Conservation (phyloP, 2,329 filamentous ascomycete genomes). For the Trichoderma harzianum region DNA sequence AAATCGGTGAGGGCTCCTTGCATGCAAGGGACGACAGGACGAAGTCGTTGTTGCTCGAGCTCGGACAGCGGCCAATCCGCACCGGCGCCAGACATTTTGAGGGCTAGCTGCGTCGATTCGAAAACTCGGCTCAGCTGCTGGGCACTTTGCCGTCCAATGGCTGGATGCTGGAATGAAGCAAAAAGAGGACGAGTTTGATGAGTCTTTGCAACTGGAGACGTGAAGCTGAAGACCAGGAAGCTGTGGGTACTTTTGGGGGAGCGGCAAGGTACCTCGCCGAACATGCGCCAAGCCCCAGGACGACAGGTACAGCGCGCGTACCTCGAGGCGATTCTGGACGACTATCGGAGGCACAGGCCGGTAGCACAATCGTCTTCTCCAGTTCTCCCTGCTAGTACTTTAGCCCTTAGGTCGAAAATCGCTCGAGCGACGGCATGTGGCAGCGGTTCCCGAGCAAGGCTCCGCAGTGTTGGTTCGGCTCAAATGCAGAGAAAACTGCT, state of each 20-base stretch:
- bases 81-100: slow-evolving; percentile 1
- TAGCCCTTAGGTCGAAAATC: neutral
- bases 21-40: neutral
- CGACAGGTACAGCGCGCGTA: neutral
- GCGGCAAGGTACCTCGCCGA: neutral
- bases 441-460: neutral
- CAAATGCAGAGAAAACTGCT: neutral
- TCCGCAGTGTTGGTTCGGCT: neutral
- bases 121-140: neutral
- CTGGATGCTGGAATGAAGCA: neutral
- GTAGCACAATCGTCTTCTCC: neutral
- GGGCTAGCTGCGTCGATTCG: neutral
- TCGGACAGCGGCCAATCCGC: neutral
- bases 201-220: neutral
- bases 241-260: neutral
- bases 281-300: neutral
- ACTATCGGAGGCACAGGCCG: neutral
- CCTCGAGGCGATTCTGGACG: neutral
- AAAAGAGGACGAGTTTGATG: neutral
- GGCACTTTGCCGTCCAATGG: slow-evolving; percentile 5
- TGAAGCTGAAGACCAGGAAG: neutral
- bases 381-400: neutral
- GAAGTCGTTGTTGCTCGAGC: neutral
- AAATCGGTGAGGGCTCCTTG: slow-evolving; percentile 2
- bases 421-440: slow-evolving; percentile 3